Conservation (phyloP, 1,139 yeast species). For the Nakaseomyces sp. region DNA sequence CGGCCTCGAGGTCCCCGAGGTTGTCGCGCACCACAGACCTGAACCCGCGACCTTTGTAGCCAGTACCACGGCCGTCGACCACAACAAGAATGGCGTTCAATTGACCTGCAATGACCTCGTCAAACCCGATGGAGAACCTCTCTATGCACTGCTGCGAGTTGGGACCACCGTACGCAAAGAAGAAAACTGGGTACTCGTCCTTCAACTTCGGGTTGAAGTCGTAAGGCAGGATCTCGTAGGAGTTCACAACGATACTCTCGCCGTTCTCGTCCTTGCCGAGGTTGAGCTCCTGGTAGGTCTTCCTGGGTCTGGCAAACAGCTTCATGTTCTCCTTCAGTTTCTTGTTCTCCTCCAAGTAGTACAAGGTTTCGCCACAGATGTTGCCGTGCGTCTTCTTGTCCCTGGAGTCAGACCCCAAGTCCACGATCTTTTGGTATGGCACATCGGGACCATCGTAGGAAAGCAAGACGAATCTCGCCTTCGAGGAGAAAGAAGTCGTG, state of each 20-base stretch:
- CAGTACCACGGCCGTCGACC: slow-evolving; percentile 80
- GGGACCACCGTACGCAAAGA: slow-evolving; percentile 78
- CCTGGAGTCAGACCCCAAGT: slow-evolving; percentile 33
- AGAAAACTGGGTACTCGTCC: slow-evolving; percentile 56
- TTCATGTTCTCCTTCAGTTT: slow-evolving; percentile 35
- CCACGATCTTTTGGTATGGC: slow-evolving; percentile 58
- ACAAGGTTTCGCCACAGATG: slow-evolving; percentile 26
- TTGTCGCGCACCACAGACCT: slow-evolving; percentile 58
- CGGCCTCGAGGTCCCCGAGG: slow-evolving; percentile 59
- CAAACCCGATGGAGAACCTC: slow-evolving; percentile 46
- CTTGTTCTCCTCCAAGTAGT: slow-evolving; percentile 43
- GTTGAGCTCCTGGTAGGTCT: slow-evolving; percentile 40
- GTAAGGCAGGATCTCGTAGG: slow-evolving; percentile 56
- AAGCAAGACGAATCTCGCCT: slow-evolving; percentile 52
- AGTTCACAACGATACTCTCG: slow-evolving; percentile 41
- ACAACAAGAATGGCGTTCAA: slow-evolving; percentile 66
- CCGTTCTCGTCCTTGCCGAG: slow-evolving; percentile 41
- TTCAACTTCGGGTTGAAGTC: slow-evolving; percentile 42
- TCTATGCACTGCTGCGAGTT: slow-evolving; percentile 62
- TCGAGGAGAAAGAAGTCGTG: slow-evolving; percentile 58
- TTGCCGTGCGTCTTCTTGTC: slow-evolving; percentile 20
- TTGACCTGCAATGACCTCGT: slow-evolving; percentile 59
- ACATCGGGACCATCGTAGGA: slow-evolving; percentile 57
- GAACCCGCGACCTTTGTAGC: slow-evolving; percentile 51
- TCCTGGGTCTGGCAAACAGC: slow-evolving; percentile 42